phyloP scores from a whole-genome alignment of 1,284 basidiomycete genomes.

The Pascua sp. region DNA sequence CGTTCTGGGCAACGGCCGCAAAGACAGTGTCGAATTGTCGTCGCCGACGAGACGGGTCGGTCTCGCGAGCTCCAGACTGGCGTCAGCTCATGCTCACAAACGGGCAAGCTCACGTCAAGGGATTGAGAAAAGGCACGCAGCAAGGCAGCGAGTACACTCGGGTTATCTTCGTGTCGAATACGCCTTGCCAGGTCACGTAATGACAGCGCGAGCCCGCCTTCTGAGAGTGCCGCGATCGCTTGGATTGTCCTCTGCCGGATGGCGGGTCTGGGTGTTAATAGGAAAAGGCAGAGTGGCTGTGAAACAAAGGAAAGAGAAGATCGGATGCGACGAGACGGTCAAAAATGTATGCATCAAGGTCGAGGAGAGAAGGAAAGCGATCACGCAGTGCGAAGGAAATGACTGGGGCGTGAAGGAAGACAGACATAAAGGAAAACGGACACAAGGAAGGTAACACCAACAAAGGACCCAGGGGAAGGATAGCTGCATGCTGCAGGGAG shows the following conservation, averaged over 20 bases:
- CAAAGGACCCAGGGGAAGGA: too few species aligned
- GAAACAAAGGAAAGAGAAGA: too few species aligned
- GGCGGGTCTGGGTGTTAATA: slow-evolving; percentile 22
- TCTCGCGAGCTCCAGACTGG: slow-evolving; percentile 10
- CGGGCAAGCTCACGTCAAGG: slow-evolving; percentile 16
- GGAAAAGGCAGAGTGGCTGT: too few species aligned
- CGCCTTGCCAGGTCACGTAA: slow-evolving; percentile 6
- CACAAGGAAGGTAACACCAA: too few species aligned
- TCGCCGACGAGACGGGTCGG: slow-evolving; percentile 2
- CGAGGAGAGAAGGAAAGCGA: too few species aligned
- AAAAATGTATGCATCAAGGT: too few species aligned
- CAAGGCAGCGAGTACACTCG: slow-evolving; percentile 11
- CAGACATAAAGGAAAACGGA: too few species aligned
- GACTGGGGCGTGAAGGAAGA: too few species aligned
- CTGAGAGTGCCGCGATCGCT: slow-evolving; percentile 24
- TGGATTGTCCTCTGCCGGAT: slow-evolving; percentile 31
- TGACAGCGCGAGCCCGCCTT: not conserved
- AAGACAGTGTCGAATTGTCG: slow-evolving; percentile 15
- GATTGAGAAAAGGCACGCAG: slow-evolving; percentile 22
- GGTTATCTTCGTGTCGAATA: slow-evolving; percentile 24
- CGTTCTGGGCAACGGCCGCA: slow-evolving; percentile 4
- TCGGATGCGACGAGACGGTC: too few species aligned
- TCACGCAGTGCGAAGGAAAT: too few species aligned
- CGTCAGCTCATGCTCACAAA: slow-evolving; percentile 1
- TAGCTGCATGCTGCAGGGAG: too few species aligned